phyloP scores from a whole-genome alignment of 305 asterid species.

The Euphrasia arctica region DNA sequence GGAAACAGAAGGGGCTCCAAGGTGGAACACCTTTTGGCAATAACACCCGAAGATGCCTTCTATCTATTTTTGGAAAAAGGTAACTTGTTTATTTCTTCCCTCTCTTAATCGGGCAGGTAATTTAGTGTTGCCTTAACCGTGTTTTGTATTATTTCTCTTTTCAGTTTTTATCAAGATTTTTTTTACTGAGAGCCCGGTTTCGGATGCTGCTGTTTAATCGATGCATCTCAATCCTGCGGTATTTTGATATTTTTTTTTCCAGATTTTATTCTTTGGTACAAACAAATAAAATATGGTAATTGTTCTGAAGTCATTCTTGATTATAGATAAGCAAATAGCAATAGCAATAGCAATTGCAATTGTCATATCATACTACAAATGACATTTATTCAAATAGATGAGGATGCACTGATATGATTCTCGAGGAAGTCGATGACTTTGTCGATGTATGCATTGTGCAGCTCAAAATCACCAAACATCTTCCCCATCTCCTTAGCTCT shows the following conservation, averaged over 20 bases:
- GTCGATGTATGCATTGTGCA: slow-evolving; percentile 29
- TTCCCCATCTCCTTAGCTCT: slow-evolving; percentile 29
- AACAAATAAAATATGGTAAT: too few species aligned
- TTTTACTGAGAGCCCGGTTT: neutral
- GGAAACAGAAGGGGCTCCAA: neutral
- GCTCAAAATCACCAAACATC: slow-evolving; percentile 26
- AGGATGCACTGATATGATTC: neutral
- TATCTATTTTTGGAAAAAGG: neutral
- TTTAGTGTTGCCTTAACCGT: neutral
- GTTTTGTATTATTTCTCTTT: neutral
- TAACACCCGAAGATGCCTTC: neutral
- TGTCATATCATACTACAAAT: too few species aligned
- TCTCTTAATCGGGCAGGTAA: neutral
- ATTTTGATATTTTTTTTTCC: slow-evolving; percentile 2
- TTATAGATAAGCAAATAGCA: too few species aligned
- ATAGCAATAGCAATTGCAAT: too few species aligned
- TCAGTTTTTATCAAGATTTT: slow-evolving; percentile 8
- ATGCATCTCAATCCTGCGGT: slow-evolving; percentile 12
- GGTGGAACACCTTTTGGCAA: slow-evolving; percentile 3
- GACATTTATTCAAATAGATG: neutral
- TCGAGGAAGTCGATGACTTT: slow-evolving; percentile 25
- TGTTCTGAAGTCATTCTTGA: too few species aligned
- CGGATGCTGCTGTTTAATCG: slow-evolving; percentile 7
- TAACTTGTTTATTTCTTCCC: neutral
- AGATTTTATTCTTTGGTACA: too few species aligned